phyloP scores from a whole-genome alignment of 352 stramenopile genomes.

The Blastocystis sp. region DNA sequence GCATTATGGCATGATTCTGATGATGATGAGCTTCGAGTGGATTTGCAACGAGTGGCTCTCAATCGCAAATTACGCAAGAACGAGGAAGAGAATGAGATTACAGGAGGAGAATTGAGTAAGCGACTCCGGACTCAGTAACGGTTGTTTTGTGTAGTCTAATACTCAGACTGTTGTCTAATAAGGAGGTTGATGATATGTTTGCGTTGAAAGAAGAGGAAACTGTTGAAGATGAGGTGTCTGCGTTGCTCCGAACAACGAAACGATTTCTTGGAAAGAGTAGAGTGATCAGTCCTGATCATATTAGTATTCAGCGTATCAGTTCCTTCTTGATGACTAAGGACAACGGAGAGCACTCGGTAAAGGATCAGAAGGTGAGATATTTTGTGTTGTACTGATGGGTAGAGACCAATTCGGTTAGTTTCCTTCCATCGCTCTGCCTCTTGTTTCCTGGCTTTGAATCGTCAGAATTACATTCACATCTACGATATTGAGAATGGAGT shows the following conservation, averaged over 20 bases:
- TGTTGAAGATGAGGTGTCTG: background rate
- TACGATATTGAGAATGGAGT: background rate
- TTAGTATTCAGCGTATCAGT: constrained; percentile 6
- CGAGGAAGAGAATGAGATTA: background rate
- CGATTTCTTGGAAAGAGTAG: constrained; percentile 3
- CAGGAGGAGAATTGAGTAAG: constrained; percentile 17
- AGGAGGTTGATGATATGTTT: constrained; percentile 21
- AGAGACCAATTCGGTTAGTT: background rate
- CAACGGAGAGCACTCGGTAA: background rate
- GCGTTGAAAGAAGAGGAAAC: background rate
- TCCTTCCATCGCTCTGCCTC: constrained; percentile 11
- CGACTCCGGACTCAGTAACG: background rate
- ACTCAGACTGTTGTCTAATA: background rate
- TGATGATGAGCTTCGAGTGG: constrained; percentile 2
- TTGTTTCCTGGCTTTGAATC: background rate
- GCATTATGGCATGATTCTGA: constrained; percentile 41
- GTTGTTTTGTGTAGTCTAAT: background rate
- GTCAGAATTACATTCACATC: background rate
- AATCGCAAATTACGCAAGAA: constrained; percentile 22
- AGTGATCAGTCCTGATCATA: background rate
- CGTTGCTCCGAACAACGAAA: constrained; percentile 28
- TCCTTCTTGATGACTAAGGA: background rate
- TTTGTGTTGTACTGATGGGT: background rate
- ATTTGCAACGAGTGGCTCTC: background rate
- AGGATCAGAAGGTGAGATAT: background rate